Evolutionary conservation across 1,284 basidiomycete genomes (phyloP), one percentile per base, ranked within the genome.

Genomic region (Ustilago sp.): DNA sequence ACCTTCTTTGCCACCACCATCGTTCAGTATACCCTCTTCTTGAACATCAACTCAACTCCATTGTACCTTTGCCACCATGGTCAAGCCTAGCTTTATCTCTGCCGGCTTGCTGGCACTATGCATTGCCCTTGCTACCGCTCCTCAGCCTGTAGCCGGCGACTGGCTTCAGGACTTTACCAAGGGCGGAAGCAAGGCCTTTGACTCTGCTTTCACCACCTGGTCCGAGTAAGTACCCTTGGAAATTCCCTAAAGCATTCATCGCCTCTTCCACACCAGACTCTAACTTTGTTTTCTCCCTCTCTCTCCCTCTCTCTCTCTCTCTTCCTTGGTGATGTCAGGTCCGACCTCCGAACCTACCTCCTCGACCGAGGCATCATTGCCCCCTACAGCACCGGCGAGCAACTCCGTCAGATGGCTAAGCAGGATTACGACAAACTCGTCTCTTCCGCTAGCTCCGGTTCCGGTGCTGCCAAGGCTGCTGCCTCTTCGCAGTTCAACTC

Each of bases 311-410:
- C 31, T 41, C 28, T 13, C 35, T 34, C 17, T 31, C n/a, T 23
- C 4, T 23, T 7, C 2, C 8, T 41, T 48, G 1, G 2, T 1
- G 23, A 28, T 28, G 2, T 23, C 60, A 77, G 74, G 31, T 80
- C 77, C 28, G 74, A 78, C 56, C 75, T 86, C 19, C 84, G 84
- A 34, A 72, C 78, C 43, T 86, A 83, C 71, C 77, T 86, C 15
- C 80, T 85, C 19, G 83, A 86, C 59, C 80, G 83, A 15, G 83
- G 83, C 68, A 78, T 85, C 65, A 74, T 85, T 34, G 79, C 84
- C 15, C 84, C 84, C 47, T 73, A 74, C 58, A 77, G 77, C 41
- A 83, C 76, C 8, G 68, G 73, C 48, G 84, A 86, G 67, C 73
- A 83, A 69, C 78, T 86, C 11, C 78, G 81, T 19, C 67, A 72